These are phyloP conservation scores for Candida boidinii DNA, from an alignment of 805 yeast genomes.

Conservation along the genomic window DNA sequence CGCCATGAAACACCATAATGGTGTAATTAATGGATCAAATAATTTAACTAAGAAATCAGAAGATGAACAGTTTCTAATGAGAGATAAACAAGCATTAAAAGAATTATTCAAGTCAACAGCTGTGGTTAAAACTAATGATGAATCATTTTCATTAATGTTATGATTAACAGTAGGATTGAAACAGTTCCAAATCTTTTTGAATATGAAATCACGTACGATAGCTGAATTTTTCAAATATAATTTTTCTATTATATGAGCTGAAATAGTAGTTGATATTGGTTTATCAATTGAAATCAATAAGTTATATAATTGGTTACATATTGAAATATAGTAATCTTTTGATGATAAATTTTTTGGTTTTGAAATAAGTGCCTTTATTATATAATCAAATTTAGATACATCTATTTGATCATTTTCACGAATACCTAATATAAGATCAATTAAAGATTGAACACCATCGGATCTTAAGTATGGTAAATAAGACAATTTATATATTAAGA, in stretches of 20 bases:
- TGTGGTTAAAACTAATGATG: constrained; percentile 27
- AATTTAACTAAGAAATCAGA: constrained; percentile 26
- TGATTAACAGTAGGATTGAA: constrained; percentile 27
- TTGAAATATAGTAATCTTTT: constrained; percentile 41
- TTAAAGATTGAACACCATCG: constrained; percentile 59
- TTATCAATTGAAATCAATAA: constrained; percentile 51
- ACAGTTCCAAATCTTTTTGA: constrained; percentile 37
- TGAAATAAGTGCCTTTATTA: constrained; percentile 51
- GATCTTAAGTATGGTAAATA: constrained; percentile 45
- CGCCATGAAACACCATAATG: constrained; percentile 36
- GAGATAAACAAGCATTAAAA: constrained; percentile 56
- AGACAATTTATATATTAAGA: constrained; percentile 43
- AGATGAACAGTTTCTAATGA: constrained; percentile 36
- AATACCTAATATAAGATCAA: constrained; percentile 72
- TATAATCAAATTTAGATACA: constrained; percentile 56
- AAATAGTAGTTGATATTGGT: constrained; percentile 50
- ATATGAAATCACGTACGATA: constrained; percentile 52
- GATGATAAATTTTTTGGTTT: constrained; percentile 48
- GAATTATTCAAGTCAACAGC: constrained; percentile 51
- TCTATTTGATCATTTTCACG: constrained; percentile 66
- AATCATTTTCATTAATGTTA: constrained; percentile 10
- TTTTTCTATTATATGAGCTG: constrained; percentile 43
- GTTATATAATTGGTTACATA: constrained; percentile 58
- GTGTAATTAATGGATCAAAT: constrained; percentile 18
- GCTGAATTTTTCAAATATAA: constrained; percentile 41